A percentile compares a stretch with the other conserved stretches of the same genome.
phyloP scores from a whole-genome alignment of 768 basidiomycete species.

The Sarcodon sp. region DNA sequence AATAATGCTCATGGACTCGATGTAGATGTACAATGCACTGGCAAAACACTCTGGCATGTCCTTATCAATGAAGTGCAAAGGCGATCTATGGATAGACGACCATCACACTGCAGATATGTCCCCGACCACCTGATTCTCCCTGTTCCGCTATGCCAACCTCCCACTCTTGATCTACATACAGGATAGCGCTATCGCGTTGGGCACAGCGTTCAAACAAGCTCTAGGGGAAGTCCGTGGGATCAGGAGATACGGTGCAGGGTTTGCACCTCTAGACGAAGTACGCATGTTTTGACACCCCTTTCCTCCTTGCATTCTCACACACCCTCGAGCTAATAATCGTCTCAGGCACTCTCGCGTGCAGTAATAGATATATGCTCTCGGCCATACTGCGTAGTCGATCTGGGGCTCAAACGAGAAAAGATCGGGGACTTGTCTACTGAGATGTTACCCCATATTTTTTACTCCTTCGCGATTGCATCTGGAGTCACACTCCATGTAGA shows the following conservation, averaged over 20 bases:
- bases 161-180: slow-evolving; percentile 29
- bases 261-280: slow-evolving; percentile 95
- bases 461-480: slow-evolving; percentile 95
- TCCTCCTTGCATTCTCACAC: neutral
- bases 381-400: slow-evolving; percentile 88
- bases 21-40: slow-evolving; percentile 92
- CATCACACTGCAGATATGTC: slow-evolving; percentile 97
- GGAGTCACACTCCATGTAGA: slow-evolving; percentile 93
- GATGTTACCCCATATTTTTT: slow-evolving; percentile 96
- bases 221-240: slow-evolving; percentile 93
- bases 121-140: neutral
- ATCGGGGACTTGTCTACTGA: slow-evolving; percentile 93
- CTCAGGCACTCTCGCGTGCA: slow-evolving; percentile 83
- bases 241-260: slow-evolving; percentile 89
- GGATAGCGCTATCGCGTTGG: slow-evolving; percentile 80
- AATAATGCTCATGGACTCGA: neutral
- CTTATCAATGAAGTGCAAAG: slow-evolving; percentile 80
- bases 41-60: slow-evolving; percentile 97
- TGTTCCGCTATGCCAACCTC: neutral
- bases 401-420: slow-evolving; percentile 81
- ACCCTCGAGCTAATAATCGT: neutral
- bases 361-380: slow-evolving; percentile 98
- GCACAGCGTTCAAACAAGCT: slow-evolving; percentile 88
- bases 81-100: slow-evolving; percentile 96
- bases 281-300: slow-evolving; percentile 6